A percentile compares a stretch with the other conserved stretches of the same genome.
These are phyloP conservation scores for Phytophthora citricola DNA, from an alignment of 352 stramenopile species.

Conservation along the genomic window DNA sequence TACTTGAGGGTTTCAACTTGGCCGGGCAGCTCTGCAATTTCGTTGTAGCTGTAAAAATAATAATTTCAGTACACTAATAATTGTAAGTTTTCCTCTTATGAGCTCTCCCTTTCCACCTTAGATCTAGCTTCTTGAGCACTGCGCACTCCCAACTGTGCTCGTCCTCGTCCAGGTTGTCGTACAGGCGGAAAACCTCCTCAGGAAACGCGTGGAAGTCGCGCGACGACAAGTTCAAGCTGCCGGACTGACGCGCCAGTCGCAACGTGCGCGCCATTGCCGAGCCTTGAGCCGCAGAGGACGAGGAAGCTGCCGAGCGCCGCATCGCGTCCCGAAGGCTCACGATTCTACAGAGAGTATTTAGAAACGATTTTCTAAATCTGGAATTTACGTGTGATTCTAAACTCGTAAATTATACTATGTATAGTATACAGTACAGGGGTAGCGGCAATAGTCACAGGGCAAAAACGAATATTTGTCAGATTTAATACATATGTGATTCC, in stretches of 20 bases:
- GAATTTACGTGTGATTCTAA: too few relatives aligned
- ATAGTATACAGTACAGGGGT: too few relatives aligned
- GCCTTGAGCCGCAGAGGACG: constrained; percentile 9
- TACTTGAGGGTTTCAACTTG: constrained; percentile 57
- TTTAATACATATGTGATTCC: too few relatives aligned
- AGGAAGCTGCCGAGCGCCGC: constrained; percentile 19
- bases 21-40: constrained; percentile 60
- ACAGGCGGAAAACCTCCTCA: constrained; percentile 62
- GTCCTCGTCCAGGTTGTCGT: constrained; percentile 68
- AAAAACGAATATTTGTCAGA: too few relatives aligned
- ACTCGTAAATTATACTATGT: too few relatives aligned
- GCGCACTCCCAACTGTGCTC: constrained; percentile 80
- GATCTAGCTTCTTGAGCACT: constrained; percentile 70
- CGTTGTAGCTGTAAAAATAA: constrained; percentile 68
- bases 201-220: constrained; percentile 62
- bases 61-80: background rate
- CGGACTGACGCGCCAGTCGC: constrained; percentile 62
- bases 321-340: constrained; percentile 60
- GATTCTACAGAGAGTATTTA: constrained; percentile 30
- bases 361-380: too few relatives aligned
- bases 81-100: constrained; percentile 2
- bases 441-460: too few relatives aligned
- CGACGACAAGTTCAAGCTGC: constrained; percentile 70
- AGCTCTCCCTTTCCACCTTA: constrained; percentile 48
- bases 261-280: constrained; percentile 44